Conservation (phyloP, 1,139 yeast genomes). For the Debaryomycetaceae sp. region DNA sequence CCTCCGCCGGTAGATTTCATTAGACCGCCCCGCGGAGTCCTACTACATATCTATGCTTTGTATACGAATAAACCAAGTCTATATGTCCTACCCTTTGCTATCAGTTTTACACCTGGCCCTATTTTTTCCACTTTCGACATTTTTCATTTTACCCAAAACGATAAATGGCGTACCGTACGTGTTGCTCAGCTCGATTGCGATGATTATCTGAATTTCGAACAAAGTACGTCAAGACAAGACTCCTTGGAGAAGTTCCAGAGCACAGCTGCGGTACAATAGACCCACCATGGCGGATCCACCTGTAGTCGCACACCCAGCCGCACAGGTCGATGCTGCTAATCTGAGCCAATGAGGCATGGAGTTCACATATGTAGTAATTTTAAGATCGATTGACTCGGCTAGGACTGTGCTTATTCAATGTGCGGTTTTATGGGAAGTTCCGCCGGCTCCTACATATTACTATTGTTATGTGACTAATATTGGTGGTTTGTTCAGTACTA, state of each 20-base stretch:
- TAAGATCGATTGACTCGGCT: neutral
- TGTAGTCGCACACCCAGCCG: neutral
- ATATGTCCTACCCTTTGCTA: neutral
- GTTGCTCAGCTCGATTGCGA: neutral
- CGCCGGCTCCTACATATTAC: too few relatives aligned
- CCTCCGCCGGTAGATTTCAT: neutral
- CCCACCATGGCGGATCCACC: neutral
- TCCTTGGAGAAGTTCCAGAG: too few relatives aligned
- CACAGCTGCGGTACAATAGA: neutral
- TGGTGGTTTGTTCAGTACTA: too few relatives aligned
- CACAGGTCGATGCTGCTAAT: neutral
- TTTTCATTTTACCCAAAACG: neutral
- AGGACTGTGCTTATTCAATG: too few relatives aligned
- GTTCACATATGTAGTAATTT: neutral
- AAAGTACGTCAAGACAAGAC: too few relatives aligned
- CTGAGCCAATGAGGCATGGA: neutral
- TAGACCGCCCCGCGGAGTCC: neutral
- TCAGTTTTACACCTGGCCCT: too few relatives aligned
- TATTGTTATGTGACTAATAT: too few relatives aligned
- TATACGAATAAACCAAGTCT: neutral
- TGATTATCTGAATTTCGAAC: too few relatives aligned
- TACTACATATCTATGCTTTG: neutral
- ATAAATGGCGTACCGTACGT: neutral
- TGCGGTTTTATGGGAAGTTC: too few relatives aligned
- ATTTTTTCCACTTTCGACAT: too few relatives aligned